Evolutionary conservation across 2,329 filamentous ascomycete genomes (phyloP), one percentile per base, ranked within the genome.

Genomic region (Calonectria pseudoreteaudii): DNA sequence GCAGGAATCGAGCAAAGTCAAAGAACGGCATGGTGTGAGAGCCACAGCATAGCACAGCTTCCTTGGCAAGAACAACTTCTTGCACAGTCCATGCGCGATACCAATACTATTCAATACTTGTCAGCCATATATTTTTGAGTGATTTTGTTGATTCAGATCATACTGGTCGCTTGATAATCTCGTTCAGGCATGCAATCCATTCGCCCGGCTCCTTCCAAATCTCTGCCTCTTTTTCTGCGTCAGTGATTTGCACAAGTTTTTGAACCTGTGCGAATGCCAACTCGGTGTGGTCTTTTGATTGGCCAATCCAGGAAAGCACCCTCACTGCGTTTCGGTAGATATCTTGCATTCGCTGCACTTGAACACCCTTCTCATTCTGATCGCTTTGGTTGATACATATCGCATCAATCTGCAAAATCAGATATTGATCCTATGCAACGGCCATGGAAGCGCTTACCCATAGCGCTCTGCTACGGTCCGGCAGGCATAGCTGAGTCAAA

Each of bases 331-430:
- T 68, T 9, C 44, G 56, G 50, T 80, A 82, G 18, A 82, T 80
- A 9, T 68, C 68, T 36, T 74, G 73, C 81, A 82, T 82, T 60
- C 77, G 72, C 26, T 76, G 70, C 8, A 82, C 77, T 66, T 82
- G 81, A 6, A 65, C 28, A 53, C 52, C 74, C 67, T 80, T 82
- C 64, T 82, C 80, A 7, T 66, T 70, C 8, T 56, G 30, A 23
- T 81, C 77, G 20, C 74, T 41, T 53, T 82, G 79, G 70, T 82
- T 80, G 70, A 81, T 81, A 28, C 81, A 80, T n/a, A 81, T 70
- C 14, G 77, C 76, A 60, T 81, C 79, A 11, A 79, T 77, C 81
- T 68, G 47, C n/a, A n/a, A 1, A 38, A 20, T 65, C 14, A 23
- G 34, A 66, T 3, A 50, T 53, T 6, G 56, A 28, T 52, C 5